Percentiles rank a stretch among this genome's conserved stretches.
Conservation (phyloP, 768 basidiomycete species). For the Tricholoma sp. region DNA sequence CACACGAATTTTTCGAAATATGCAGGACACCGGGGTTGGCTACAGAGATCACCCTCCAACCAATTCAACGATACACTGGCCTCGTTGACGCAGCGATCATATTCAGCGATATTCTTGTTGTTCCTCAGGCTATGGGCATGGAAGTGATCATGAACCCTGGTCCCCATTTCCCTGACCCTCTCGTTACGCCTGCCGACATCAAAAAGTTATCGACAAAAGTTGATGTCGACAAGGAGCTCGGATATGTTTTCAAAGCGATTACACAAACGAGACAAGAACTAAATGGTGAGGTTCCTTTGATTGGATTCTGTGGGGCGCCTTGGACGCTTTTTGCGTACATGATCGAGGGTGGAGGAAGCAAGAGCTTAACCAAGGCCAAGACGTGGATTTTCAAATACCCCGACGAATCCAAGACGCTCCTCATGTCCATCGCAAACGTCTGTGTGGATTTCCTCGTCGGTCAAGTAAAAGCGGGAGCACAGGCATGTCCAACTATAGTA, state of each 20-base stretch:
- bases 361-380: constrained; percentile 87
- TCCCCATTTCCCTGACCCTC: constrained; percentile 84
- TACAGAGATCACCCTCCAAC: constrained; percentile 87
- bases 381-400: constrained; percentile 93
- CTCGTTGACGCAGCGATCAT: constrained; percentile 95
- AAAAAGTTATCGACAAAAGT: constrained; percentile 55
- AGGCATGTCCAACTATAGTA: constrained; percentile 46
- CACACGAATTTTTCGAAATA: constrained; percentile 92
- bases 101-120: constrained; percentile 96
- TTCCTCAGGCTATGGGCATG: constrained; percentile 98
- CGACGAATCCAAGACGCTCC: constrained; percentile 71
- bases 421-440: constrained; percentile 79
- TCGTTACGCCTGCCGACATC: constrained; percentile 72
- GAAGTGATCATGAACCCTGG: constrained; percentile 91
- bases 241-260: constrained; percentile 92
- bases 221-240: constrained; percentile 78
- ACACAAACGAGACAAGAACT: constrained; percentile 76
- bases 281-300: constrained; percentile 87
- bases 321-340: constrained; percentile 99
- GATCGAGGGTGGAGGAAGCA: constrained; percentile 94
- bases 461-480: constrained; percentile 93
- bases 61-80: constrained; percentile 81
- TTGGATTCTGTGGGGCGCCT: constrained; percentile 96
- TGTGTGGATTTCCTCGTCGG: constrained; percentile 89
- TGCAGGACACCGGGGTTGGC: constrained; percentile 92